A percentile compares a stretch with the other conserved stretches of the same genome.
phyloP scores from a whole-genome alignment of 768 basidiomycete species.

The Serendipita indica region DNA sequence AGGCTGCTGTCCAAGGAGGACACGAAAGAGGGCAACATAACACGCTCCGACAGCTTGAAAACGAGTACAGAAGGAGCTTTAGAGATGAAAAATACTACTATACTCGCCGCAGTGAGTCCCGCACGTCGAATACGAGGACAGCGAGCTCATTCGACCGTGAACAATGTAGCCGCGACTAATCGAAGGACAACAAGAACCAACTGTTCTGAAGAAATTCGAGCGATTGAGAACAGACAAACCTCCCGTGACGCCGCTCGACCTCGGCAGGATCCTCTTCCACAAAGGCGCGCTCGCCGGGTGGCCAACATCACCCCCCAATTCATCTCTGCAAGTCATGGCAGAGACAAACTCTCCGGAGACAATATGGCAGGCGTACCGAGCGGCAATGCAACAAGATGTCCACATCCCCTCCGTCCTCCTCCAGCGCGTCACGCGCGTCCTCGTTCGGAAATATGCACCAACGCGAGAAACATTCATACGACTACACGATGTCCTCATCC shows the following conservation, averaged over 20 bases:
- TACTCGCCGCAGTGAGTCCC: neutral
- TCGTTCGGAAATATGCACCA: constrained; percentile 39
- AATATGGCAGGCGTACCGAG: neutral
- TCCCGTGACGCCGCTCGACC: neutral
- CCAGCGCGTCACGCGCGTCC: constrained; percentile 44
- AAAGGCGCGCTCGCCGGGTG: neutral
- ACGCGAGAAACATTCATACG: constrained; percentile 47
- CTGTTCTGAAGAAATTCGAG: neutral
- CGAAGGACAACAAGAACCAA: neutral
- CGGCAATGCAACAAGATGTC: neutral
- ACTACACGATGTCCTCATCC: constrained; percentile 50
- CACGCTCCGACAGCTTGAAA: too few relatives aligned
- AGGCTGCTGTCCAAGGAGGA: neutral
- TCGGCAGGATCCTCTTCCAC: neutral
- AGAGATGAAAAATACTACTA: neutral
- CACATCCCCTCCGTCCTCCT: constrained; percentile 22
- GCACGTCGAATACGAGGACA: neutral
- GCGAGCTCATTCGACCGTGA: neutral
- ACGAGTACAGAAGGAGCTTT: neutral
- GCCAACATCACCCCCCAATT: neutral
- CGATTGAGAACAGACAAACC: neutral
- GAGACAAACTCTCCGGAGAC: neutral
- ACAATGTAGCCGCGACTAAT: neutral
- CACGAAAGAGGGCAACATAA: neutral
- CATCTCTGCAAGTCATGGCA: neutral